Evolutionary conservation across 495 filamentous ascomycete genomes (phyloP).

Genomic region (Penicillium cataractarum): DNA sequence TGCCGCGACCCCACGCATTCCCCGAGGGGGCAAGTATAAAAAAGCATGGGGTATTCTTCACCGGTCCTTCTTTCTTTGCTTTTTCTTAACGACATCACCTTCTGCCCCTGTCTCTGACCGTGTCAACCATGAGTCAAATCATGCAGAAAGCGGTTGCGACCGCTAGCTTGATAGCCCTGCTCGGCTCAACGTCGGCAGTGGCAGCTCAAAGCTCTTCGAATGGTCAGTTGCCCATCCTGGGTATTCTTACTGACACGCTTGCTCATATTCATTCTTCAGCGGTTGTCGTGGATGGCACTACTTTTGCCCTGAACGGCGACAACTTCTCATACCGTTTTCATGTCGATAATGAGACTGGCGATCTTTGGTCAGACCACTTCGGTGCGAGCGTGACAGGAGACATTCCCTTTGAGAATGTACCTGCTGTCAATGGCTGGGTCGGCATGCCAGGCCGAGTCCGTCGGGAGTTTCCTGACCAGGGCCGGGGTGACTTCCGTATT

Average conservation of each 20-base stretch:
- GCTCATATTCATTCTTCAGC: constrained; percentile 18
- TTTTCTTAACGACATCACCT: neutral
- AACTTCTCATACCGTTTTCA: constrained; percentile 58
- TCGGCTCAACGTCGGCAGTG: neutral
- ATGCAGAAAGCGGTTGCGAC: neutral
- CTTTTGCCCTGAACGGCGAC: constrained; percentile 52
- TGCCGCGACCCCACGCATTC: neutral
- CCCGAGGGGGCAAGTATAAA: constrained; percentile 3
- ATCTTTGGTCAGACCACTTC: constrained; percentile 57
- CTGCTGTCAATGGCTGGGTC: constrained; percentile 50
- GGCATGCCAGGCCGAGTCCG: constrained; percentile 47
- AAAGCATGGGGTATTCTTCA: neutral
- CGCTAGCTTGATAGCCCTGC: neutral
- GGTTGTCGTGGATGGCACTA: constrained; percentile 48
- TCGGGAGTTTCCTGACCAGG: constrained; percentile 59
- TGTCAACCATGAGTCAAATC: neutral
- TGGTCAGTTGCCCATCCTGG: neutral
- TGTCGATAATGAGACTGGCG: constrained; percentile 51
- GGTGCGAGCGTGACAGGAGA: constrained; percentile 39
- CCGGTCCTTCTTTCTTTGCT: neutral
- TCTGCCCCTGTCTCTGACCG: neutral
- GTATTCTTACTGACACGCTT: neutral
- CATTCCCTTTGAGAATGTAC: constrained; percentile 45
- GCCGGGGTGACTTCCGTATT: constrained; percentile 56
- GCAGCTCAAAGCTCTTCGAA: neutral